Evolutionary conservation across 208 protist genomes (phyloP), one percentile per base, ranked within the genome.

Genomic region (Strigomonas galati): DNA sequence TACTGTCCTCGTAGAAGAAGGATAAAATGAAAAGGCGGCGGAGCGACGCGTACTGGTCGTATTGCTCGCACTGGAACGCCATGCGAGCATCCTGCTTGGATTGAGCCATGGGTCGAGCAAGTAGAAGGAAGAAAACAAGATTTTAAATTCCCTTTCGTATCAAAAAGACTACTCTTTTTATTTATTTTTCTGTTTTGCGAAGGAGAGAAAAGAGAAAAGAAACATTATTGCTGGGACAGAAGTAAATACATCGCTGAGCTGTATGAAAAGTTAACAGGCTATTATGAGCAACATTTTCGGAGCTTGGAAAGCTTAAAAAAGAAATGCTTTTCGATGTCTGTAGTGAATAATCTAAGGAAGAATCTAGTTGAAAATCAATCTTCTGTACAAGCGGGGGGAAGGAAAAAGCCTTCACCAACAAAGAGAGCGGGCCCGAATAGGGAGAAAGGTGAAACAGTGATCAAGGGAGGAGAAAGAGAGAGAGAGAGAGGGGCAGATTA

Each of bases 61-160:
- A 78, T 60, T 91, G 80, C 67, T 91, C 78, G 26, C 81, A 88
- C 48, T 79, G 70, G 55, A 95, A 93, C 6, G 86, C 80, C 71
- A 95, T 86, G 56, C 84, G 89, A 19, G 77, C 71, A 54, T 95
- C 89, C 31, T 91, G 75, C 30, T 72, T 88, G 3, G 86, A 91
- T 5, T 78, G 74, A 5, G 82, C 82, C 89, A 93, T 92, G 56
- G 10, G 40, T n/a, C 27, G 14, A 26, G 28, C 15, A n/a, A 21
- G n/a, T 4, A 14, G 6, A 15, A 53, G 9, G 48, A 26, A 4
- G 48, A 7, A 15, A 53, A 7, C n/a, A 27, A 53, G 19, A 4
- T 53, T n/a, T 10, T 4, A 10, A 40, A 4, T 40, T 40, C 35
- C 35, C 10, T 40, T 10, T n/a, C n/a, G n/a, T n/a, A n/a, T n/a